Conservation (phyloP, 2,329 filamentous ascomycete species). For the Pseudogymnoascus sp. region DNA sequence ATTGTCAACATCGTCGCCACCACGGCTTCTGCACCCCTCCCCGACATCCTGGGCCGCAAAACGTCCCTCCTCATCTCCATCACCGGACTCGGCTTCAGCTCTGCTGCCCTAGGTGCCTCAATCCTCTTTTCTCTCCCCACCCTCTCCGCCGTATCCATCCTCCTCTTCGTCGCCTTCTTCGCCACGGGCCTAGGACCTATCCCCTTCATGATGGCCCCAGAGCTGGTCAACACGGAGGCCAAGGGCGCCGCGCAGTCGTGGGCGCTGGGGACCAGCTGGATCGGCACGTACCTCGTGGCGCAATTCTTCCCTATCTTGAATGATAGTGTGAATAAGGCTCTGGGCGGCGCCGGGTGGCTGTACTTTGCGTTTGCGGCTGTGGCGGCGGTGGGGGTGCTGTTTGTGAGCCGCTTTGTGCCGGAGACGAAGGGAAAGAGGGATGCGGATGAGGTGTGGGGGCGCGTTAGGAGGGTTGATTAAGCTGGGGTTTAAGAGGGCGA, state of each 20-base stretch:
- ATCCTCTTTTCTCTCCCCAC: conserved; percentile 66
- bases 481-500: neutral
- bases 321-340: conserved; percentile 51
- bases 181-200: conserved; percentile 87
- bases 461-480: conserved; percentile 34
- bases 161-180: conserved; percentile 83
- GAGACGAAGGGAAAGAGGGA: conserved; percentile 82
- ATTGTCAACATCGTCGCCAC: conserved; percentile 80
- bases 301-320: conserved; percentile 92
- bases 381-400: conserved; percentile 58
- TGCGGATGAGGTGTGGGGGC: conserved; percentile 85
- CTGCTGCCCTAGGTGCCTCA: conserved; percentile 68
- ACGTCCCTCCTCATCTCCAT: conserved; percentile 75
- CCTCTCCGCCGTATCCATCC: conserved; percentile 70
- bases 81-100: conserved; percentile 71
- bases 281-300: conserved; percentile 83
- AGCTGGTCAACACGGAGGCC: conserved; percentile 82
- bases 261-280: conserved; percentile 78
- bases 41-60: conserved; percentile 83
- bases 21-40: conserved; percentile 69
- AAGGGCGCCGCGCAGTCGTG: conserved; percentile 88
- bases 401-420: conserved; percentile 68
- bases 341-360: conserved; percentile 68
- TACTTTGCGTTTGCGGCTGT: conserved; percentile 86
- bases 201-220: conserved; percentile 86